phyloP scores from a whole-genome alignment of 306 rosid genomes.

The Dryas alaskensis region DNA sequence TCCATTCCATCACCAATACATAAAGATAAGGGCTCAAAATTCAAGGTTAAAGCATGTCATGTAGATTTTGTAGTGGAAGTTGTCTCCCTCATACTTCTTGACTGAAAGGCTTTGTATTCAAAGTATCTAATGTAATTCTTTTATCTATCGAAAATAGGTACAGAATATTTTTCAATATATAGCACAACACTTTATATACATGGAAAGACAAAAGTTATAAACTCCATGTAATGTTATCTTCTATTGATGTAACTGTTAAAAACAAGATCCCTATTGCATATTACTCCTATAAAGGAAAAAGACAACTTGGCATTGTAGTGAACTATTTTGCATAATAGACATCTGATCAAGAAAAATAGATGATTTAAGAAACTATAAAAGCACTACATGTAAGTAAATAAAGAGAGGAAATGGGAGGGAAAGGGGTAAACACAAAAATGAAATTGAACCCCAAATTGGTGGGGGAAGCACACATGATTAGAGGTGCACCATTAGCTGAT shows the following conservation, averaged over 20 bases:
- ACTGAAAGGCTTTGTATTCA: neutral
- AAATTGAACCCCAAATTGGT: neutral
- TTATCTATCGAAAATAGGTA: neutral
- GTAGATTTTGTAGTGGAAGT: no score
- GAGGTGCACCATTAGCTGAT: neutral
- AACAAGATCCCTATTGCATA: neutral
- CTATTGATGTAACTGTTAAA: conserved; percentile 2
- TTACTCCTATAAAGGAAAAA: no score
- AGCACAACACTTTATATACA: neutral
- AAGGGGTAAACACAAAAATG: neutral
- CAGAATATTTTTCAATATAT: neutral
- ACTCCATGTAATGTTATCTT: neutral
- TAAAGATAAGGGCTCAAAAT: no score
- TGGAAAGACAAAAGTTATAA: neutral
- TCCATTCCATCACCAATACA: no score
- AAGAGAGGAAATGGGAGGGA: neutral
- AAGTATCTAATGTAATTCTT: neutral
- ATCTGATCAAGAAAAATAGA: neutral
- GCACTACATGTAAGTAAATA: neutral
- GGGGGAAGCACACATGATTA: neutral
- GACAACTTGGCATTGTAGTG: neutral
- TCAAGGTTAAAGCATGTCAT: no score
- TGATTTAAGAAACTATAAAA: neutral
- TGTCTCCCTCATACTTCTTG: neutral
- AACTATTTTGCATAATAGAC: neutral